These are phyloP conservation scores for Coccinonectria pachysandricola DNA, from an alignment of 2,329 filamentous ascomycete genomes.

Conservation along the genomic window DNA sequence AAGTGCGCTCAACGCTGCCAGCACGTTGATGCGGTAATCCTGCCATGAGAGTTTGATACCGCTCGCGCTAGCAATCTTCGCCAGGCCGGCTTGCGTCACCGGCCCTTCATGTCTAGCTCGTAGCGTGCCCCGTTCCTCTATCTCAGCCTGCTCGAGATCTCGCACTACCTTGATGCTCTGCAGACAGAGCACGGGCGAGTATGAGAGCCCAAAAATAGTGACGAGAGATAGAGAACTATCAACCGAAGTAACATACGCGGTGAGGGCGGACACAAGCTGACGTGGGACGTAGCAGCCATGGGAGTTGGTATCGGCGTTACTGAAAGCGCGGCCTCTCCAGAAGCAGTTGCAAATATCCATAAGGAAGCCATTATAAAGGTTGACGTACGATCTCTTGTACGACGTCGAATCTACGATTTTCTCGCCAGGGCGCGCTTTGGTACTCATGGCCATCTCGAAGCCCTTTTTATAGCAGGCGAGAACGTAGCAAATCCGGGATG, in stretches of 20 bases:
- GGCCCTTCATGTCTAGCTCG: conserved; percentile 52
- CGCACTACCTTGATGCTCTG: conserved; percentile 46
- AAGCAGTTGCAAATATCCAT: conserved; percentile 82
- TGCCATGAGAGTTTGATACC: conserved; percentile 61
- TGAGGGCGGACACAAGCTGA: conserved; percentile 34
- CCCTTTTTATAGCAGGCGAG: conserved; percentile 64
- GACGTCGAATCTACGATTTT: conserved; percentile 24
- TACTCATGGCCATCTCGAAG: conserved; percentile 54
- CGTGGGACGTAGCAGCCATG: conserved; percentile 42
- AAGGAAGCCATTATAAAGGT: conserved; percentile 69
- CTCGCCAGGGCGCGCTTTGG: conserved; percentile 23
- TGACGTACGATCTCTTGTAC: conserved; percentile 51
- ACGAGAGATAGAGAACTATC: conserved; percentile 36
- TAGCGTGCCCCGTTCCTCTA: conserved; percentile 29
- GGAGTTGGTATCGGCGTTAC: conserved; percentile 51
- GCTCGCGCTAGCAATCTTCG: conserved; percentile 50
- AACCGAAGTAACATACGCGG: conserved; percentile 37
- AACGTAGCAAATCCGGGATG: conserved; percentile 60
- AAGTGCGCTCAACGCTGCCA: conserved; percentile 54
- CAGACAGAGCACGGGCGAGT: conserved; percentile 46
- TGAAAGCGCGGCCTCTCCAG: conserved; percentile 67
- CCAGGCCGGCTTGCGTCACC: conserved; percentile 57
- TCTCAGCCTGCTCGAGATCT: conserved; percentile 45
- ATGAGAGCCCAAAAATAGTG: conserved; percentile 47
- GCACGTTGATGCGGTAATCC: conserved; percentile 63